These are phyloP conservation scores for Microbotryum scabiosae DNA, from an alignment of 1,284 basidiomycete species.

Conservation along the genomic window DNA sequence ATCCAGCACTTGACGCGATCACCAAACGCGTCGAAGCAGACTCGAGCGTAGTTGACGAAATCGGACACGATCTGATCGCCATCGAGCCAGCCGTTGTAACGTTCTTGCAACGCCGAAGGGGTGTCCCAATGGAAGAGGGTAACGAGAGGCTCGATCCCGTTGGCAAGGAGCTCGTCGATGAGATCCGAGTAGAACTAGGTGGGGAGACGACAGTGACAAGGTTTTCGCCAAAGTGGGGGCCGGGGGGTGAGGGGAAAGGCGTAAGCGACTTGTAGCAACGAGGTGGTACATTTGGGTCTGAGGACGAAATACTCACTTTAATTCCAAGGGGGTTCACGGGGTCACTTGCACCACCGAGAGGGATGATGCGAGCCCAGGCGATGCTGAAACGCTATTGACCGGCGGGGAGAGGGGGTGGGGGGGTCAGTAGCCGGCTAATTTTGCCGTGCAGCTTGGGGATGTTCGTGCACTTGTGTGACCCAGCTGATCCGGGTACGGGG, in stretches of 20 bases:
- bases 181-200: too few relatives aligned
- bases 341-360: conserved; percentile 58
- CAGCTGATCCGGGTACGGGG: too few relatives aligned
- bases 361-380: conserved; percentile 57
- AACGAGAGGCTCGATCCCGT: conserved; percentile 62
- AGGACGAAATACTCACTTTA: conserved; percentile 31
- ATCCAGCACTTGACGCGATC: conserved; percentile 66
- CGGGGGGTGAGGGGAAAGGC: too few relatives aligned
- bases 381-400: conserved; percentile 8
- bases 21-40: conserved; percentile 63
- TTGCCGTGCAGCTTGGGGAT: too few relatives aligned
- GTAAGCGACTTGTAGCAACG: too few relatives aligned
- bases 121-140: conserved; percentile 16
- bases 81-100: conserved; percentile 65
- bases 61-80: conserved; percentile 56
- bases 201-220: too few relatives aligned
- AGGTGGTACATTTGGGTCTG: too few relatives aligned
- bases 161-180: too few relatives aligned
- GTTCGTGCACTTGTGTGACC: too few relatives aligned
- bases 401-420: background rate
- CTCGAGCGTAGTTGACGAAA: conserved; percentile 56
- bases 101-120: conserved; percentile 39
- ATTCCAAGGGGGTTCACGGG: conserved; percentile 61
- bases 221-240: too few relatives aligned
- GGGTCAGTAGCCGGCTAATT: background rate